A percentile compares a stretch with the other conserved stretches of the same genome.
Conservation (phyloP, 352 stramenopile genomes). For the Phytophthora constricta region DNA sequence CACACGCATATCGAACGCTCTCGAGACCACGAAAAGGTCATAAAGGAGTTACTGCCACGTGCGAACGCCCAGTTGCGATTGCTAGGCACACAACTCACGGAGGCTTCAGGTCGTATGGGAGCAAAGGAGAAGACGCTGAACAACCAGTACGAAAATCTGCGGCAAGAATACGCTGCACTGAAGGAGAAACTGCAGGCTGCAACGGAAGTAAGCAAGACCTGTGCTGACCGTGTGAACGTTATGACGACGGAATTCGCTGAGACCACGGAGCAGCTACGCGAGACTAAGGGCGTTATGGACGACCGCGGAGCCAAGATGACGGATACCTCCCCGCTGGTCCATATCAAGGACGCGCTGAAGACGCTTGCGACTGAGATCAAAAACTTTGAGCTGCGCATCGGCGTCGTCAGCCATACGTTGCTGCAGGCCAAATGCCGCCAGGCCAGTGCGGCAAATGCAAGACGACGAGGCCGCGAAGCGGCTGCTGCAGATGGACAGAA, state of each 20-base stretch:
- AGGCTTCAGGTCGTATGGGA: slow-evolving; percentile 68
- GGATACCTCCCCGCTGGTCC: slow-evolving; percentile 82
- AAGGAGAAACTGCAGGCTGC: slow-evolving; percentile 69
- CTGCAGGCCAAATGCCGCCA: slow-evolving; percentile 78
- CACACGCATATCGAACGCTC: slow-evolving; percentile 82
- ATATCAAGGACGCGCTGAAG: slow-evolving; percentile 88
- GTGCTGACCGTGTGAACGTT: slow-evolving; percentile 69
- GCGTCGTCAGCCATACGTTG: slow-evolving; percentile 80
- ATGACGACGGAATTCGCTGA: slow-evolving; percentile 81
- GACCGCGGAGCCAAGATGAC: slow-evolving; percentile 87
- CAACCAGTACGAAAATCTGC: slow-evolving; percentile 79
- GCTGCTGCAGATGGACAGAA: slow-evolving; percentile 38
- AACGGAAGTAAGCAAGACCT: slow-evolving; percentile 71
- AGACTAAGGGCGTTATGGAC: slow-evolving; percentile 83
- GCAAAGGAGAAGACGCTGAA: slow-evolving; percentile 84
- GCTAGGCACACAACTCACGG: slow-evolving; percentile 59
- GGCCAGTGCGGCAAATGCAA: slow-evolving; percentile 40
- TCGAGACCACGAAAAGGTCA: slow-evolving; percentile 71
- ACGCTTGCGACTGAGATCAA: slow-evolving; percentile 79
- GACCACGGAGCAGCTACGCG: slow-evolving; percentile 76
- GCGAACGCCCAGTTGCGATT: slow-evolving; percentile 69
- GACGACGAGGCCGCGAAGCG: slow-evolving; percentile 41
- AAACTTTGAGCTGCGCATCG: slow-evolving; percentile 83
- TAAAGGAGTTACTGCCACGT: slow-evolving; percentile 61
- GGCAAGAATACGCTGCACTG: slow-evolving; percentile 70